Evolutionary conservation across 768 basidiomycete species (phyloP).

Genomic region (Leccinum broughii): DNA sequence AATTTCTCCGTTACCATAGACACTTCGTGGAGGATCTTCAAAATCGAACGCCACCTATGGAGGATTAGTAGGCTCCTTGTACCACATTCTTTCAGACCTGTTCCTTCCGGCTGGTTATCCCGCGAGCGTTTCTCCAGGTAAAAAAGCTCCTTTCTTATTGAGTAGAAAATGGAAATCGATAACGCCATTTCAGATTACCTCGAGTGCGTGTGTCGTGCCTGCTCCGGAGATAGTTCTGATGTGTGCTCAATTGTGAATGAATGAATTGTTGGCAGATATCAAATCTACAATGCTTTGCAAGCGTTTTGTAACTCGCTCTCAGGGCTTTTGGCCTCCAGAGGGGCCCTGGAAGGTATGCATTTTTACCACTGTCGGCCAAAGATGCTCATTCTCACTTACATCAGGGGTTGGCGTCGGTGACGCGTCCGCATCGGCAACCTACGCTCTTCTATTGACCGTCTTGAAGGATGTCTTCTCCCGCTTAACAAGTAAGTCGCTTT

Average conservation of each 20-base stretch:
- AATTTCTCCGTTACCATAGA: conserved; percentile 8
- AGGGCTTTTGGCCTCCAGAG: conserved; percentile 61
- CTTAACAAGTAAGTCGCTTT: conserved; percentile 51
- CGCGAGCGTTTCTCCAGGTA: conserved; percentile 59
- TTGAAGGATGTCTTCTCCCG: conserved; percentile 65
- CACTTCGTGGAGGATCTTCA: background rate
- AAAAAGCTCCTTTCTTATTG: background rate
- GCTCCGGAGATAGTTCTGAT: background rate
- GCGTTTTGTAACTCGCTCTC: conserved; percentile 71
- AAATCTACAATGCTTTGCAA: conserved; percentile 64
- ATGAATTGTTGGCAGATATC: conserved; percentile 48
- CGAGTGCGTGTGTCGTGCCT: conserved; percentile 37
- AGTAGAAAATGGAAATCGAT: background rate
- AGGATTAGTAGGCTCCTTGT: conserved; percentile 4
- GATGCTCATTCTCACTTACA: background rate
- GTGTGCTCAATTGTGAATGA: conserved; percentile 6
- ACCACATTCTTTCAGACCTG: conserved; percentile 31
- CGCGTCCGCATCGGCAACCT: conserved; percentile 61
- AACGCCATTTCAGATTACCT: conserved; percentile 48
- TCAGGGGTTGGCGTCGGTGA: conserved; percentile 72
- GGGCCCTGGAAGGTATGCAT: conserved; percentile 65
- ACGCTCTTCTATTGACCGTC: conserved; percentile 65
- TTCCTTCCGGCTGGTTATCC: conserved; percentile 69
- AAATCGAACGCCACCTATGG: background rate
- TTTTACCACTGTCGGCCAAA: background rate